A percentile compares a stretch with the other conserved stretches of the same genome.
phyloP scores from a whole-genome alignment of 805 yeast genomes.

The baker's yeast (Saccharomyces cerevisiae) region DNA sequence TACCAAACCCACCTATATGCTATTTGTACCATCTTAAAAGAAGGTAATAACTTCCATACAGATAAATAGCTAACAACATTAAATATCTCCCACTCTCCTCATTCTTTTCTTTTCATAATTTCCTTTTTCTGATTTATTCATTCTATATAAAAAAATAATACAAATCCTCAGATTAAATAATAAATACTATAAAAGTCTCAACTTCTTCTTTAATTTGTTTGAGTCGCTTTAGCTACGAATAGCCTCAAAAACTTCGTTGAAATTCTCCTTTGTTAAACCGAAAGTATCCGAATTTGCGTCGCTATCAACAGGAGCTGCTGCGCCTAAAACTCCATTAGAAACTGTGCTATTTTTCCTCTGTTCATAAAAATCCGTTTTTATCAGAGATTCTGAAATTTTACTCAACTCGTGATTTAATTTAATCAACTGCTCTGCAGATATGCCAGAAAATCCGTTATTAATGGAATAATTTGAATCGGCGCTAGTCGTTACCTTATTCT shows the following conservation, averaged over 20 bases:
- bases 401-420: conserved; percentile 16
- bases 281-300: conserved; percentile 10
- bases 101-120: conserved; percentile 5
- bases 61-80: neutral
- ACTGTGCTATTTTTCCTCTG: conserved; percentile 10
- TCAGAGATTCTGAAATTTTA: conserved; percentile 26
- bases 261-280: conserved; percentile 20
- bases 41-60: neutral
- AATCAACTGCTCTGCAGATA: conserved; percentile 3
- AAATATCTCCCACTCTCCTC: neutral
- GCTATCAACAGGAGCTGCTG: neutral
- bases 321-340: neutral
- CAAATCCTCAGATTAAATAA: neutral
- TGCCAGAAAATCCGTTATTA: neutral
- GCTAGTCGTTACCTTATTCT: neutral
- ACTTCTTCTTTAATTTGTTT: neutral
- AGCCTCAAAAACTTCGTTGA: conserved; percentile 8
- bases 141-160: neutral
- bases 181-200: neutral
- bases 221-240: conserved; percentile 9
- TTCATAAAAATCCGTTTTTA: conserved; percentile 23
- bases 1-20: too few relatives aligned
- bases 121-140: neutral
- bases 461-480: neutral
- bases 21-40: neutral